Base-by-base conservation (phyloP, 2,329 filamentous ascomycete species). In the Aureobasidium subglaciale region DNA sequence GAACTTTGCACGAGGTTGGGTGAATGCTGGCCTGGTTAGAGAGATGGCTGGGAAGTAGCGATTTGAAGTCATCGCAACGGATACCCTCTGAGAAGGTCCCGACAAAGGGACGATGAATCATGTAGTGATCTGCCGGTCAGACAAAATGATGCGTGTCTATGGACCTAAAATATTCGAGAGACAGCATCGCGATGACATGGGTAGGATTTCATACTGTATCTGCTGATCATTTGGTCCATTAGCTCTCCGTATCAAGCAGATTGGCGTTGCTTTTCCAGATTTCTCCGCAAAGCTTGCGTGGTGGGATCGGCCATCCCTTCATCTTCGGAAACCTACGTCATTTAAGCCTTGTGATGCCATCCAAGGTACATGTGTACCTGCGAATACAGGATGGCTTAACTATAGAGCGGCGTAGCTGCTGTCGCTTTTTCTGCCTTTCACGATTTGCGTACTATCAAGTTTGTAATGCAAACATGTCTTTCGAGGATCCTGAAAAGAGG, bases 1-100 rank as follows among this genome's bases (percentile, higher is more conserved):
- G 32, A 71, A 72, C 38, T 74, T 75, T 55, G 71, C 72, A 4
- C 63, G 72, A 38, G 72, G 72, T 2, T 74, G 72, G 72, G 70
- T 73, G 1, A 68, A 70, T 53, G 67, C 70, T 30, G 70, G 71
- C 0, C 59, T 74, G 34, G 70, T 73, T 1, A 64, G 70, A 25
- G 68, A 72, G 61, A 71, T 71, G 67, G 64, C 68, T 52, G 61
- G 60, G 45, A 63, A 62, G 60, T 64, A 54, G 57, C 1, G 13
- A 22, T 30, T 9, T 13, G 25, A 7, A 15, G 25, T 30, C 16
- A 13, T 9, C 3, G 29, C 18, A 16, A 3, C n/a, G n/a, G 1
- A 38, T 13, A 2, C 10, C 11, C 1, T 20, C 32, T 22, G 34
- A 25, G 10, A 18, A 24, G 18, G 6, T 25, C 20, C 20, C 43